These are phyloP conservation scores for Fusarium kyushuense DNA, from an alignment of 2,329 filamentous ascomycete species.

Conservation along the genomic window DNA sequence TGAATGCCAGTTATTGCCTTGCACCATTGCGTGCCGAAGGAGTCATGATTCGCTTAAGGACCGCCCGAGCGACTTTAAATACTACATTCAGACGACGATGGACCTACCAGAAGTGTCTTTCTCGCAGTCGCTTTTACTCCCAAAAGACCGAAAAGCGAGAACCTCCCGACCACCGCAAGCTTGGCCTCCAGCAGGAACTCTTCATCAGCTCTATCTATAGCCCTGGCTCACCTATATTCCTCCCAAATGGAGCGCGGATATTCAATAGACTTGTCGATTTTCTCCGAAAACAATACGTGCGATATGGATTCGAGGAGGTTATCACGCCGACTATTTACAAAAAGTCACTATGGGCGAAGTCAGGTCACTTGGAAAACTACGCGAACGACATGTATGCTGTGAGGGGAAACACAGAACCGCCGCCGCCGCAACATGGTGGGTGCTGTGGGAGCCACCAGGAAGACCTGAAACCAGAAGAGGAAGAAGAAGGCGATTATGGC, in stretches of 20 bases:
- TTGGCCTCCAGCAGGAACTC: conserved; percentile 76
- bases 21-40: conserved; percentile 33
- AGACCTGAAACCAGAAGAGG: conserved; percentile 56
- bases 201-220: conserved; percentile 85
- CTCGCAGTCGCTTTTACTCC: conserved; percentile 50
- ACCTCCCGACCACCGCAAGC: conserved; percentile 68
- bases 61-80: conserved; percentile 35
- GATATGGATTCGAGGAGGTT: conserved; percentile 89
- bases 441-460: conserved; percentile 51
- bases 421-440: conserved; percentile 22
- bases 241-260: conserved; percentile 83
- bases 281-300: conserved; percentile 83
- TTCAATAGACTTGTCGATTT: conserved; percentile 88
- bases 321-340: conserved; percentile 94
- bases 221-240: conserved; percentile 86
- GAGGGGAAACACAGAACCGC: conserved; percentile 60
- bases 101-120: conserved; percentile 51
- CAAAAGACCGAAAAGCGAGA: conserved; percentile 48
- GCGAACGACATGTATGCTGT: conserved; percentile 94
- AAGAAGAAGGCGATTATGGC: conserved; percentile 78
- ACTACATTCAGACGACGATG: conserved; percentile 44
- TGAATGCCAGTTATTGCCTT: conserved; percentile 1
- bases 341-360: conserved; percentile 85
- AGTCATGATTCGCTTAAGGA: conserved; percentile 50
- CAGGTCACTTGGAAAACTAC: conserved; percentile 90